Base-by-base conservation (phyloP, 2,329 filamentous ascomycete genomes). In the Pseudogymnoascus sp. region DNA sequence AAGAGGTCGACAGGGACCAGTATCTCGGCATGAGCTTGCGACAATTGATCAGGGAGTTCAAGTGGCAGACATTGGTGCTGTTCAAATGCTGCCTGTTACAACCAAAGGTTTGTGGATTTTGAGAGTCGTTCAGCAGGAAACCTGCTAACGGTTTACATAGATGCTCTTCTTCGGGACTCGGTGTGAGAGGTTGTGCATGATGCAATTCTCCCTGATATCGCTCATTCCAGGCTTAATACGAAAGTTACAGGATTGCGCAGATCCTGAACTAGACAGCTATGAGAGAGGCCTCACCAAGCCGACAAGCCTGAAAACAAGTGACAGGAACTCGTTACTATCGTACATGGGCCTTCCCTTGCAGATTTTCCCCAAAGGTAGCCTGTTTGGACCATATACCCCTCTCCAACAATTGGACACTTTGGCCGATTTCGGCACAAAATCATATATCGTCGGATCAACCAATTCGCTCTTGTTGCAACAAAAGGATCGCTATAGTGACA, bases 161-260 rank as follows among this genome's bases (percentile, higher is more conserved):
- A 97, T 97, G 89, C 87, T 99, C 62, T 97, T 99, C 79, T 99
- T 97, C 71, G 93, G 95, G 66, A 92, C 93, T n/a, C 87, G 92
- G 70, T 97, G 95, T 76, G 95, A 99, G 76, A 85, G 90, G 67
- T 79, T 99, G 69, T 99, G 95, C 83, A 96, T 97, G 90, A 93
- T 96, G 77, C 95, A 99, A 75, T 99, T 97, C 78, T 95, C 93
- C 46, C 84, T 99, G 53, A 88, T 99, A 69, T 97, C 93, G 62
- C 81, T 99, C 71, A 96, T 99, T 78, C 95, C 95, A 56, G 92
- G 93, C 65, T 84, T 99, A 63, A 87, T 97, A 71, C 87, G 91
- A 71, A 91, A 89, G 70, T 83, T 99, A n/a, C 88, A 96, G 76
- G 95, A 99, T 77, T 96, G 91, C 71, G 93, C 95, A 60, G 92